Conservation (phyloP, 495 filamentous ascomycete genomes). For the Penicillium taxi region DNA sequence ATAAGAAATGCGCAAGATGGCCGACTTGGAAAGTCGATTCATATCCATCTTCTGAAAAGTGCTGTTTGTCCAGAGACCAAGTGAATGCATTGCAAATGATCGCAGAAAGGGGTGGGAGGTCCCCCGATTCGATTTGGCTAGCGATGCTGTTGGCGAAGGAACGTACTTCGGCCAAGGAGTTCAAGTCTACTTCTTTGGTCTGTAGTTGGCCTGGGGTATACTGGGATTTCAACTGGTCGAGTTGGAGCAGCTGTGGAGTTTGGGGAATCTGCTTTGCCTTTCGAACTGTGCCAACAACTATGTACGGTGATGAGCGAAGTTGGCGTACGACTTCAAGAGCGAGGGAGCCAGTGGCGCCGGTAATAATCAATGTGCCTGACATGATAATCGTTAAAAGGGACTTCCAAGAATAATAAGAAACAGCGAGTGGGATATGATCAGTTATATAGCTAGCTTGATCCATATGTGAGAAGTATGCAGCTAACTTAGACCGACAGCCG, state of each 20-base stretch:
- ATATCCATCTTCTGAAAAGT: conserved; percentile 33
- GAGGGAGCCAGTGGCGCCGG: conserved; percentile 43
- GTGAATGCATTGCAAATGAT: conserved; percentile 43
- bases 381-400: not conserved
- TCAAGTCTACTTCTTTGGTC: conserved; percentile 35
- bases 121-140: conserved; percentile 19
- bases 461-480: too few relatives aligned
- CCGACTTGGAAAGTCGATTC: conserved; percentile 40
- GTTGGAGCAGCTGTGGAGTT: conserved; percentile 39
- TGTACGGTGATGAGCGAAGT: conserved; percentile 26
- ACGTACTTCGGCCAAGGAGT: conserved; percentile 26
- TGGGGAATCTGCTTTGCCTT: conserved; percentile 26
- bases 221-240: conserved; percentile 25
- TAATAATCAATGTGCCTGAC: conserved; percentile 35
- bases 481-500: too few relatives aligned
- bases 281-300: conserved; percentile 35
- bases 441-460: too few relatives aligned
- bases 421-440: too few relatives aligned
- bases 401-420: too few relatives aligned
- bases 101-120: conserved; percentile 28
- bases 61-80: conserved; percentile 31
- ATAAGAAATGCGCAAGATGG: conserved; percentile 36
- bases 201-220: conserved; percentile 25
- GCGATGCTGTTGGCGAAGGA: conserved; percentile 26
- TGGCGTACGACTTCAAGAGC: conserved; percentile 37